Percentiles rank a stretch among this genome's conserved stretches.
phyloP scores from a whole-genome alignment of 805 yeast species.

The Metschnikowia similis region DNA sequence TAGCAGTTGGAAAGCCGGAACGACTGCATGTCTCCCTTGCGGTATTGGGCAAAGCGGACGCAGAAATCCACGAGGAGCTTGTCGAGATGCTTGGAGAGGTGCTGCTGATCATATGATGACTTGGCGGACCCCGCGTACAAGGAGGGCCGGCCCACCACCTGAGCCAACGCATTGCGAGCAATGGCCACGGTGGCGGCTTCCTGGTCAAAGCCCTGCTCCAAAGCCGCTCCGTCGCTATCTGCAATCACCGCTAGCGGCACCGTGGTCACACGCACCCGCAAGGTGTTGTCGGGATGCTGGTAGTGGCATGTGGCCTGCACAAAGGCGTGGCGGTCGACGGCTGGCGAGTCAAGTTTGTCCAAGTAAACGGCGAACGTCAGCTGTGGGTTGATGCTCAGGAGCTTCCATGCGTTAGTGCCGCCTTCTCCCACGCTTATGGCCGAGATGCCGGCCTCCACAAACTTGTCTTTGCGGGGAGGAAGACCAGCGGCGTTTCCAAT shows the following conservation, averaged over 20 bases:
- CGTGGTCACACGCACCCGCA: constrained; percentile 60
- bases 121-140: constrained; percentile 8
- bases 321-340: constrained; percentile 22
- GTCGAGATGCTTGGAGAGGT: constrained; percentile 48
- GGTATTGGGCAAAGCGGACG: constrained; percentile 45
- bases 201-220: constrained; percentile 57
- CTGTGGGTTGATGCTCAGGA: constrained; percentile 52
- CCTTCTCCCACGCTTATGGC: constrained; percentile 43
- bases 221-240: constrained; percentile 34
- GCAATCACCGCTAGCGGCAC: constrained; percentile 42
- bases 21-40: constrained; percentile 43
- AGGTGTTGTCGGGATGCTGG: constrained; percentile 57
- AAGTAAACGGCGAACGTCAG: constrained; percentile 57
- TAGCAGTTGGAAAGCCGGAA: constrained; percentile 48
- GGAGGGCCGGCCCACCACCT: constrained; percentile 6
- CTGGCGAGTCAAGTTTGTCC: constrained; percentile 42
- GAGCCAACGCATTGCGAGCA: constrained; percentile 48
- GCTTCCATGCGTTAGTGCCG: constrained; percentile 55
- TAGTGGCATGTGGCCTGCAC: constrained; percentile 58
- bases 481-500: constrained; percentile 61
- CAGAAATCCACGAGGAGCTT: constrained; percentile 44
- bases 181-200: constrained; percentile 63
- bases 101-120: constrained; percentile 20
- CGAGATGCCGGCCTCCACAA: constrained; percentile 25
- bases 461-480: constrained; percentile 23